phyloP scores from a whole-genome alignment of 208 protist species.

The Trypanosoma grayi region DNA sequence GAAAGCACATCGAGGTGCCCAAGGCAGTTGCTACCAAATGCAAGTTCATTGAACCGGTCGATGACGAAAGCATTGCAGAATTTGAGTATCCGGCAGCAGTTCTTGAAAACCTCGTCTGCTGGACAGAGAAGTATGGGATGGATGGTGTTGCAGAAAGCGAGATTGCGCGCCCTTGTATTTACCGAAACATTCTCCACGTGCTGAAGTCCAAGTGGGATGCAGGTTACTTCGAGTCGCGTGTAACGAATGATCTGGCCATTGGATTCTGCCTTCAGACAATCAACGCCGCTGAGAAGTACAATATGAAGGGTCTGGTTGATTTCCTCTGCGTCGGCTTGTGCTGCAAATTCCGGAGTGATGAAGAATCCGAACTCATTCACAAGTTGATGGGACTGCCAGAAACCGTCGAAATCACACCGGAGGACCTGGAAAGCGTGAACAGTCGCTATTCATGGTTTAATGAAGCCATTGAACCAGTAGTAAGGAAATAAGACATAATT shows the following conservation, averaged over 20 bases:
- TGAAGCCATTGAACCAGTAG: slow-evolving; percentile 38
- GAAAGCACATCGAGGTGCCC: slow-evolving; percentile 48
- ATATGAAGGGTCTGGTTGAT: slow-evolving; percentile 67
- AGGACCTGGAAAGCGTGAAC: slow-evolving; percentile 40
- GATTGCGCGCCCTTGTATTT: slow-evolving; percentile 59
- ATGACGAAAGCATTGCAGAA: slow-evolving; percentile 32
- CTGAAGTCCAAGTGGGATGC: slow-evolving; percentile 68
- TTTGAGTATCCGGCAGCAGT: slow-evolving; percentile 58
- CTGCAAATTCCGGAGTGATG: slow-evolving; percentile 71
- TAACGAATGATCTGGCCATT: slow-evolving; percentile 37
- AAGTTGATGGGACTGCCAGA: slow-evolving; percentile 59
- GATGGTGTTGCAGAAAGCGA: slow-evolving; percentile 45
- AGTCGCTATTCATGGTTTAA: slow-evolving; percentile 68
- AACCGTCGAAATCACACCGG: slow-evolving; percentile 31
- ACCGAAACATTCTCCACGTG: slow-evolving; percentile 63
- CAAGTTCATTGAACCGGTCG: slow-evolving; percentile 44
- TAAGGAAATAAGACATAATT: slow-evolving; percentile 26
- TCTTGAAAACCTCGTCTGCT: slow-evolving; percentile 59
- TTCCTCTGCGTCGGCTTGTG: slow-evolving; percentile 68
- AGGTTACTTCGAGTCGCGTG: slow-evolving; percentile 48
- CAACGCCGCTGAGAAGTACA: slow-evolving; percentile 68
- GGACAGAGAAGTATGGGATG: slow-evolving; percentile 58
- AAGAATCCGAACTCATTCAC: slow-evolving; percentile 45
- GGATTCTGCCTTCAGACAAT: slow-evolving; percentile 64
- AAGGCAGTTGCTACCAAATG: slow-evolving; percentile 32